Conservation (phyloP, 306 rosid species). For the Vachellia collinsii region DNA sequence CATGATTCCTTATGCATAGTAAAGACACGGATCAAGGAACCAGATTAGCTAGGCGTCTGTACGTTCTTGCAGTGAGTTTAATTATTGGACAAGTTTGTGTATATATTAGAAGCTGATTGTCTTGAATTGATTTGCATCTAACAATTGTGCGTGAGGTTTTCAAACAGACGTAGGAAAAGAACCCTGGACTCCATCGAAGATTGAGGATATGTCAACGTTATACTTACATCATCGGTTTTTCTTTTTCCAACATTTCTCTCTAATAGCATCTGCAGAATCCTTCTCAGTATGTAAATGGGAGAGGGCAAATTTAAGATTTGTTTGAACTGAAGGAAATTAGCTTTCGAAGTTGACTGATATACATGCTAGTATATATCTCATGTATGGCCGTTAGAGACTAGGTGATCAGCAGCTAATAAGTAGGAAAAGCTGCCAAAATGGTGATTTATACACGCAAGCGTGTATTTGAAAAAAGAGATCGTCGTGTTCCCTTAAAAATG, state of each 20-base stretch:
- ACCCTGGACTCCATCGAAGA: too few species aligned
- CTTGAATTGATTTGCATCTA: background rate
- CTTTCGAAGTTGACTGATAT: background rate
- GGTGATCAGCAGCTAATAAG: conserved; percentile 9
- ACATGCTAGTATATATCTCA: background rate
- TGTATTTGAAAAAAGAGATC: conserved; percentile 16
- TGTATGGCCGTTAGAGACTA: background rate
- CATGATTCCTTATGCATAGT: too few species aligned
- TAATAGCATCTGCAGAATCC: background rate
- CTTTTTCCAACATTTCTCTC: background rate
- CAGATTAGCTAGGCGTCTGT: too few species aligned
- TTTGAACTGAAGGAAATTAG: background rate
- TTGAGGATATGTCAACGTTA: background rate
- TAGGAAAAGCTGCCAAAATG: conserved; percentile 23
- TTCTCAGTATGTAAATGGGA: background rate
- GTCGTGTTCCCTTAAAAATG: conserved; percentile 17
- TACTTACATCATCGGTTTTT: background rate
- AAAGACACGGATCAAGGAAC: too few species aligned
- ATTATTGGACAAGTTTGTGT: background rate
- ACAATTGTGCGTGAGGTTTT: background rate
- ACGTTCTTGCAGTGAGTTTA: background rate
- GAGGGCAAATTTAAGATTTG: background rate
- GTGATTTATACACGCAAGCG: conserved; percentile 19
- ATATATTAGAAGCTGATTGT: background rate
- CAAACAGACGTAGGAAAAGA: background rate